Evolutionary conservation across 768 basidiomycete species (phyloP), one percentile per base, ranked within the genome.

Genomic region (Mycena latifolia): DNA sequence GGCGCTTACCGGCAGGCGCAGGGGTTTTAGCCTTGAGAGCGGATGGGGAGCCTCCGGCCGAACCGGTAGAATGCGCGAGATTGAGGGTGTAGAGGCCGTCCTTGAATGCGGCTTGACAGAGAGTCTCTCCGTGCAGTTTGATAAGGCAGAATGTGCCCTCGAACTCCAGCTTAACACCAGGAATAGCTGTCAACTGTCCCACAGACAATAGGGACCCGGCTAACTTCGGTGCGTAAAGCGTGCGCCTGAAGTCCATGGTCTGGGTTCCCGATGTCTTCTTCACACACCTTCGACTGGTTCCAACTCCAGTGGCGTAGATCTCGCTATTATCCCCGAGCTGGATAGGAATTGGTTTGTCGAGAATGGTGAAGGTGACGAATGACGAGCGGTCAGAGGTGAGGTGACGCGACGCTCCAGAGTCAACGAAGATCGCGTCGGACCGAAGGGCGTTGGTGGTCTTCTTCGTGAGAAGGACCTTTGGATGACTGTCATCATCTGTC

Each of bases 341-440:
- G 29, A 57, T 57, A 2, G 55, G 45, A 22, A 57, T 57, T 6
- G 55, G 55, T 14, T 57, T 57, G 28, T 31, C 45, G 29, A 55
- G 54, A 14, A 17, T 9, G 22, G 46, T 51, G 37, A 27, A 51
- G 3, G 35, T 51, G 25, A 59, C 20, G 29, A 60, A 60, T 1
- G 58, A 51, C 2, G 48, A 2, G 18, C 58, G 58, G 15, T 51
- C 37, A 1, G 33, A 14, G 17, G 14, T 28, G 45, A 60, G 33
- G 37, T 60, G 24, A 25, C 37, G 58, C 2, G 61, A 67, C 25
- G 66, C 35, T 43, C 66, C 46, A n/a, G 51, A 48, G 41, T 51
- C 58, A 1, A 60, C 48, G n/a, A 51, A 60, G 11, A 62, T 45
- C 41, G 53, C 48, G 14, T 60, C 58, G 25, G 48, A 6, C 0